Conservation (phyloP, 345 rosid genomes). For the Eucalyptus polybractea region DNA sequence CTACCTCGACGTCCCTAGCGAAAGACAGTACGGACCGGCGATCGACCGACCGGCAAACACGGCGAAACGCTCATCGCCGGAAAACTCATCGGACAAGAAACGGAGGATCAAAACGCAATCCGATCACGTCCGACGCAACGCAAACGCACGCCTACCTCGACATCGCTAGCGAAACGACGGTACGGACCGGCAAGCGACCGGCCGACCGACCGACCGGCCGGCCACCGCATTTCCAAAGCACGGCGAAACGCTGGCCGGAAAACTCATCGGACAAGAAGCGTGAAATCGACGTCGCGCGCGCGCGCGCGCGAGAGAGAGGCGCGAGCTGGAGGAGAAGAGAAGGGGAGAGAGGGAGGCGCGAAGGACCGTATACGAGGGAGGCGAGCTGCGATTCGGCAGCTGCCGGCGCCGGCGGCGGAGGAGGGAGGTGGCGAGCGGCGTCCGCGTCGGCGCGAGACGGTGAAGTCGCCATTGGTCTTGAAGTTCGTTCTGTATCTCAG, state of each 20-base stretch:
- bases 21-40: not conserved
- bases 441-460: constrained; percentile 14
- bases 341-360: not conserved
- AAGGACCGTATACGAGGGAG: constrained; percentile 55
- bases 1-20: not conserved
- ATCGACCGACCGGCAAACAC: not conserved
- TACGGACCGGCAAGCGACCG: not conserved
- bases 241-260: not conserved
- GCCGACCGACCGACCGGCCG: not conserved
- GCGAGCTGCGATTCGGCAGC: constrained; percentile 55
- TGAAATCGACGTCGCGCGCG: not conserved
- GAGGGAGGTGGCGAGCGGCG: constrained; percentile 5
- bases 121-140: not conserved
- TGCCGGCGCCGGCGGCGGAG: not conserved
- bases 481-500: not conserved
- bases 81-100: not conserved
- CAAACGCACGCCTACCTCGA: not conserved
- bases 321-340: not conserved
- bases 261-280: not conserved
- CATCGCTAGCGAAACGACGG: not conserved
- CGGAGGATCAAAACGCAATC: not conserved
- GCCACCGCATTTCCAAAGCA: not conserved
- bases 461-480: constrained; percentile 34
- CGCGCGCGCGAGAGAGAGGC: not conserved
- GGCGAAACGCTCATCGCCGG: not conserved